Base-by-base conservation (phyloP, 2,329 filamentous ascomycete species). In the Exserohilum rostratum region DNA sequence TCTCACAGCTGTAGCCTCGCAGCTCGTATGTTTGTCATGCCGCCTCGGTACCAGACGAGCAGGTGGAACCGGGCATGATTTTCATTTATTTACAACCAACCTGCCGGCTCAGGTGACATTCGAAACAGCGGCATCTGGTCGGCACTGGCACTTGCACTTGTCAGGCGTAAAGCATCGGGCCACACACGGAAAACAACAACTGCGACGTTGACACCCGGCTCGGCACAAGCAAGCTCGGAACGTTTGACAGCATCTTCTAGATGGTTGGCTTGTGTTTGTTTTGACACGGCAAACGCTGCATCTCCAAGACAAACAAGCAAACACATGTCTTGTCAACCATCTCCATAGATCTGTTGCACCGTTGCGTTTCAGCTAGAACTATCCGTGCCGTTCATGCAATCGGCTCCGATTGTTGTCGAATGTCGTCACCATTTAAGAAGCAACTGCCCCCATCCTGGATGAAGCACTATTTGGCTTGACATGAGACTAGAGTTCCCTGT, bases 1-100 rank as follows among this genome's bases (percentile, higher is more conserved):
- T 35, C 15, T 45, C 51, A 20, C 43, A 42, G 38, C 37, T 25
- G 33, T 49, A 46, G 25, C 34, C 46, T 49, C 25, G 35, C 39
- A 27, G 50, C 40, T 10, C 31, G 46, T 43, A 45, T 54, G 50
- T 57, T 59, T 46, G 22, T 56, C 48, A 57, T 55, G 55, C 57
- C 45, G 25, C 42, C 40, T 34, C 46, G 15, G 40, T 43, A 39
- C 42, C 25, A 48, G 22, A 40, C 34, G 39, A 49, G 30, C 34
- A 30, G 12, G 44, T 30, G 35, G 51, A 35, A 42, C 17, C 37
- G 42, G 46, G 33, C 30, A 33, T 31, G 17, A 29, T 10, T 45
- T n/a, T n/a, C n/a, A n/a, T n/a, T 39, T 30, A 33, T 51, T 20
- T 35, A 47, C 27, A 9, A 22, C 29, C 22, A 22, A 18, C 37